Evolutionary conservation across 2,329 filamentous ascomycete genomes (phyloP), one percentile per base, ranked within the genome.

Genomic region (Fusarium mundagurra): DNA sequence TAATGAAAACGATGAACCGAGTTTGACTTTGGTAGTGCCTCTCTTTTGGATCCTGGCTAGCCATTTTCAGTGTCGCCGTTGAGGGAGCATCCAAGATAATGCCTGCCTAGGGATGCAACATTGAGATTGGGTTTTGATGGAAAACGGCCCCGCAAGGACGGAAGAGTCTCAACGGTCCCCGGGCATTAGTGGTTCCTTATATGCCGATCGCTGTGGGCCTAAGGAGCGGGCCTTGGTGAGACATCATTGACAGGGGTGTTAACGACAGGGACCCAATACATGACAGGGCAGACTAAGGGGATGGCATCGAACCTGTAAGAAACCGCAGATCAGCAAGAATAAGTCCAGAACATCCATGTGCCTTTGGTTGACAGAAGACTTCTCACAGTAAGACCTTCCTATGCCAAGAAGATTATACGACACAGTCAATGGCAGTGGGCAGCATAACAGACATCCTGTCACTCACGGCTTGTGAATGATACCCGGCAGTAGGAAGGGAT

Each of bases 51-150:
- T 41, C 31, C 31, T 50, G 12, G 29, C 53, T 44, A 59, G 29
- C 59, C 31, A 13, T 14, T 70, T 24, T 27, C n/a, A 43, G 45
- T n/a, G 11, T 22, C 27, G 24, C 27, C 48, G 47, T 47, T 12
- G 59, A 24, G 34, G 18, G 31, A 63, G 31, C 10, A 69, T 44
- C 13, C 18, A 47, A 64, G 17, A 22, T 17, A 20, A 62, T 64
- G 43, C 43, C 34, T 47, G 64, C 22, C 16, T 36, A 8, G 14
- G 24, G 33, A 66, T 61, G 39, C 67, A 27, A 51, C 36, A 29
- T 41, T 27, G 29, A 65, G 54, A 71, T 54, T 70, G 53, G 36
- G 51, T 31, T 60, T 50, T 69, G 12, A 22, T 20, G n/a, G 10
- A 20, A 53, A 34, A 45, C 38, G 41, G 59, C 29, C 29, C 65